Evolutionary conservation across 768 basidiomycete species (phyloP).

Genomic region (Kwoniella pini): DNA sequence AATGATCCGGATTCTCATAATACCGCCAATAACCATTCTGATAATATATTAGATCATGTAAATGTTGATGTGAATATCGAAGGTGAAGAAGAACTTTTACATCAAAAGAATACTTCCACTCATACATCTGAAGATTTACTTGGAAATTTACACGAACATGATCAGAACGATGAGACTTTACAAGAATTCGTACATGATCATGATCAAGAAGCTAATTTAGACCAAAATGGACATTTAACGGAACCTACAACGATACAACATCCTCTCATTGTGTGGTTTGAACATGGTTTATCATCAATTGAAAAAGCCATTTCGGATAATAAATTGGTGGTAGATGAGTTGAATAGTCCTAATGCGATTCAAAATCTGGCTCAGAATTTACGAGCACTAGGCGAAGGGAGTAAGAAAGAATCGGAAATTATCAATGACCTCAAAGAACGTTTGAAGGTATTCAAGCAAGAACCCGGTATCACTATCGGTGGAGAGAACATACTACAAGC

Average conservation of each 20-base stretch:
- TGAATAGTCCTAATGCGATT: slow-evolving; percentile 24
- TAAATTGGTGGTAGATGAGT: slow-evolving; percentile 22
- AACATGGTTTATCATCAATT: slow-evolving; percentile 8
- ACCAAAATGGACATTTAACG: too few species aligned
- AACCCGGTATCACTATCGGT: too few species aligned
- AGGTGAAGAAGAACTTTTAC: too few species aligned
- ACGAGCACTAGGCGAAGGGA: slow-evolving; percentile 23
- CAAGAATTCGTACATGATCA: neutral
- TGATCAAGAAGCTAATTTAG: neutral
- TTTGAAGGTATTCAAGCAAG: neutral
- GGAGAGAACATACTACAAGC: too few species aligned
- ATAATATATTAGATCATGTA: neutral
- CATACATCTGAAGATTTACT: too few species aligned
- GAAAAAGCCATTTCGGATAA: slow-evolving; percentile 10
- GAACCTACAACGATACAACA: too few species aligned
- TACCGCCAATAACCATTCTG: neutral
- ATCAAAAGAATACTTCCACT: too few species aligned
- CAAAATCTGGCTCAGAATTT: slow-evolving; percentile 20
- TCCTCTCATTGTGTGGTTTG: neutral
- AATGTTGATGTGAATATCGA: neutral
- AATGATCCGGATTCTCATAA: slow-evolving; percentile 9
- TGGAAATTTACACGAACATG: neutral
- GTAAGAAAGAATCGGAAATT: slow-evolving; percentile 27
- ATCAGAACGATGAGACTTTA: neutral
- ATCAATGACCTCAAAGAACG: slow-evolving; percentile 21